Conservation (phyloP, 2,329 filamentous ascomycete genomes). For the Aureobasidium mangrovei region DNA sequence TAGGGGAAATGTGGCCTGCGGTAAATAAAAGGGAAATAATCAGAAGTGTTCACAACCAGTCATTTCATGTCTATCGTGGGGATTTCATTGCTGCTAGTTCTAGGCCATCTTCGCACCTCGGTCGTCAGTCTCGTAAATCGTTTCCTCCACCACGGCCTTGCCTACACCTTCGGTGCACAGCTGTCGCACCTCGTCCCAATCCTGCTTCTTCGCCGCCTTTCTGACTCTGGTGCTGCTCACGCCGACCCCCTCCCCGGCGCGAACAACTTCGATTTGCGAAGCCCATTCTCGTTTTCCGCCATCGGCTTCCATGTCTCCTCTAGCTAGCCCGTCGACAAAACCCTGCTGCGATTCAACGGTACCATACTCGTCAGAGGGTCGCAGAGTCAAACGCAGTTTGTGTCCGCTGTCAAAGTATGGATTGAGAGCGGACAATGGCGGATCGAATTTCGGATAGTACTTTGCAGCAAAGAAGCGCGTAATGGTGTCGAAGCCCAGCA, state of each 20-base stretch:
- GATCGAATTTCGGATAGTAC: conserved; percentile 50
- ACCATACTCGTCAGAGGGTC: conserved; percentile 55
- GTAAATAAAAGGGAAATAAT: conserved; percentile 1
- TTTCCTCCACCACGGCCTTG: conserved; percentile 48
- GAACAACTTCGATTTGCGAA: conserved; percentile 50
- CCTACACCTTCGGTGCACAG: conserved; percentile 51
- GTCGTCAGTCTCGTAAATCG: conserved; percentile 44
- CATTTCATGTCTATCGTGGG: not conserved
- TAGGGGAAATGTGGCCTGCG: not conserved
- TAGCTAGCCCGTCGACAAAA: conserved; percentile 45
- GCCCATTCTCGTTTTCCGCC: conserved; percentile 54
- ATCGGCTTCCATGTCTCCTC: conserved; percentile 39
- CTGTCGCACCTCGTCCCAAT: conserved; percentile 40
- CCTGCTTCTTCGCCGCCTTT: conserved; percentile 41
- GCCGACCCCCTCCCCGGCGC: conserved; percentile 39
- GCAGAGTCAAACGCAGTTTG: conserved; percentile 53
- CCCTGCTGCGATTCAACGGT: conserved; percentile 43
- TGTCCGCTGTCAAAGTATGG: conserved; percentile 55
- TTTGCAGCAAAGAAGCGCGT: conserved; percentile 64
- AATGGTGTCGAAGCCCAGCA: conserved; percentile 69
- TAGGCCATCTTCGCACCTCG: conserved; percentile 19
- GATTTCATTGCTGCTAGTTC: conserved; percentile 20
- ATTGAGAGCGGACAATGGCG: conserved; percentile 46
- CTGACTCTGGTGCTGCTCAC: conserved; percentile 56
- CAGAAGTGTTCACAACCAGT: not conserved